A percentile compares a stretch with the other conserved stretches of the same genome.
phyloP scores from a whole-genome alignment of 192 early-diverging fungal genomes.

The Umbelopsis sp. region DNA sequence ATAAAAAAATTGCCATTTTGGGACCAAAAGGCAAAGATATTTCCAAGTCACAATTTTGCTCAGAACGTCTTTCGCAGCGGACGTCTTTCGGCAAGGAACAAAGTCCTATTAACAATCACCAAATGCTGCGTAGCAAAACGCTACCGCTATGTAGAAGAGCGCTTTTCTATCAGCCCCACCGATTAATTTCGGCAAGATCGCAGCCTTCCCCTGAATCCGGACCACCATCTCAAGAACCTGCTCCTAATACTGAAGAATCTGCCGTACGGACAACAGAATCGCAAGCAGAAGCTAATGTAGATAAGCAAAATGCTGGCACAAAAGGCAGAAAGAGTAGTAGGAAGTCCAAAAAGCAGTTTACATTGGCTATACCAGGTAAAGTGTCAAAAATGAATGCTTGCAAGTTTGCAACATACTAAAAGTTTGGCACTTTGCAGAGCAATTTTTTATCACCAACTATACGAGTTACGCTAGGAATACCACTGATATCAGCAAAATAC shows the following conservation, averaged over 20 bases:
- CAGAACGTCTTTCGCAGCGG: too few species aligned
- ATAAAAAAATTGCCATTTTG: too few species aligned
- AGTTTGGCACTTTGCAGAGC: background rate
- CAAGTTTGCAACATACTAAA: background rate
- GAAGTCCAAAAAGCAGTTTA: constrained; percentile 5
- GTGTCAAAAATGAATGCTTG: background rate
- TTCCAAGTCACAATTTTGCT: constrained; percentile 15
- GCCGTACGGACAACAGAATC: background rate
- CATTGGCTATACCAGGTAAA: background rate
- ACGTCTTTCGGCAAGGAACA: background rate
- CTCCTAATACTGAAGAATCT: constrained; percentile 11
- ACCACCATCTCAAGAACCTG: background rate
- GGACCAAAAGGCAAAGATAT: background rate
- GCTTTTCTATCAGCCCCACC: background rate
- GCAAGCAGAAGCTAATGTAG: background rate
- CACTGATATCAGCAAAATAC: constrained; percentile 1
- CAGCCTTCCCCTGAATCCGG: background rate
- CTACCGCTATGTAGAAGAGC: background rate
- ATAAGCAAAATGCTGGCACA: background rate
- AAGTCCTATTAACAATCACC: background rate
- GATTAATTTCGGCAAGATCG: background rate
- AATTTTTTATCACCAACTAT: constrained; percentile 14
- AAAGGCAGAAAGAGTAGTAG: background rate
- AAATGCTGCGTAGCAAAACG: constrained; percentile 11
- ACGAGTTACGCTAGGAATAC: background rate